Percentiles rank a stretch among this genome's conserved stretches.
Evolutionary conservation across 2,329 filamentous ascomycete genomes (phyloP).

Genomic region (Neurospora crassa): DNA sequence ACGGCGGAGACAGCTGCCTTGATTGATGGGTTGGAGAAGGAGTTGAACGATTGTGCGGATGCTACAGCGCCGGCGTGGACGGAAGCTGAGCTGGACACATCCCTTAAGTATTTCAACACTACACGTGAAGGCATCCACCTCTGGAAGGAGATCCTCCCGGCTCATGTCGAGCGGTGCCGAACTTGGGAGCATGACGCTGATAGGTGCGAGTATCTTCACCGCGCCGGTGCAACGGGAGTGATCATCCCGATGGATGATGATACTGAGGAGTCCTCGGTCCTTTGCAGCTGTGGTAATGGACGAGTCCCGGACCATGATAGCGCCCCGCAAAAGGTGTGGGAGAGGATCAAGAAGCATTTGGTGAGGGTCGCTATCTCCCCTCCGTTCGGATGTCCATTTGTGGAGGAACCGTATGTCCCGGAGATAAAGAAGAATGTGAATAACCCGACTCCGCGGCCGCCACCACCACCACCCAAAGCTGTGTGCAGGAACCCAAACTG

Average conservation of each 20-base stretch:
- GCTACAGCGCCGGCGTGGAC: not conserved
- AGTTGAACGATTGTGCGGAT: not conserved
- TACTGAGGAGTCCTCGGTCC: conserved; percentile 22
- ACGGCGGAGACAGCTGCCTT: conserved; percentile 17
- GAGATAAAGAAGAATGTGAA: conserved; percentile 1
- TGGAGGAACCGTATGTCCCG: conserved; percentile 30
- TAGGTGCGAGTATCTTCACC: conserved; percentile 33
- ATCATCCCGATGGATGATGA: conserved; percentile 29
- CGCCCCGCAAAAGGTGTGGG: conserved; percentile 32
- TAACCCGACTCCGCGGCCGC: not conserved
- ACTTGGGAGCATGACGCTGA: conserved; percentile 31
- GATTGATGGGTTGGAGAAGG: not conserved
- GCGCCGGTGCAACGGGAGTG: conserved; percentile 12
- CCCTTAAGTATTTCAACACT: not conserved
- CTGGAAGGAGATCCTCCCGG: conserved; percentile 37
- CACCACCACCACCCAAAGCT: not conserved
- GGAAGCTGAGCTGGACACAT: not conserved
- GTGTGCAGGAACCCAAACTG: conserved; percentile 26
- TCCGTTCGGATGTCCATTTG: conserved; percentile 33
- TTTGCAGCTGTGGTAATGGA: conserved; percentile 40
- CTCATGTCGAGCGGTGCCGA: conserved; percentile 37
- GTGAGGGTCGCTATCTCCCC: conserved; percentile 52
- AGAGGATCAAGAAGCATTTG: conserved; percentile 30
- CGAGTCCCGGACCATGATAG: conserved; percentile 29
- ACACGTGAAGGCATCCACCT: conserved; percentile 19